Conservation (phyloP, 192 early-diverging fungal species). For the Chytriomyces hyalinus region DNA sequence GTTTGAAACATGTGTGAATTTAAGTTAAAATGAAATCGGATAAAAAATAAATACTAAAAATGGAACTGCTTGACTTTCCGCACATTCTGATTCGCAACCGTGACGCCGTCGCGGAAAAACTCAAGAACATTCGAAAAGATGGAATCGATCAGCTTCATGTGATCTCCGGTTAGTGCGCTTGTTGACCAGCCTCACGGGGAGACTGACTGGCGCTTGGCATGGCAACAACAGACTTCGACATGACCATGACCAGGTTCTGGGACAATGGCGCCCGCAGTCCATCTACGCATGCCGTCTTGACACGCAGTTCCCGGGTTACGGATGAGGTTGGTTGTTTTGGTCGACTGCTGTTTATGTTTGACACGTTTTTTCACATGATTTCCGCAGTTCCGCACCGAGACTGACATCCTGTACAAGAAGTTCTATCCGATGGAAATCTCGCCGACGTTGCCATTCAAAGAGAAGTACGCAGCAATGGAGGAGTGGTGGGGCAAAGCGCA, state of each 20-base stretch:
- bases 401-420: conserved; percentile 58
- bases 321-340: conserved; percentile 43
- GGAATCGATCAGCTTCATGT: conserved; percentile 61
- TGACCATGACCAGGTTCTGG: conserved; percentile 70
- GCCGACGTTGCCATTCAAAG: conserved; percentile 47
- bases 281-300: conserved; percentile 54
- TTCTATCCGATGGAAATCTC: conserved; percentile 78
- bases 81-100: conserved; percentile 43
- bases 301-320: conserved; percentile 37
- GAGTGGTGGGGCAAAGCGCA: conserved; percentile 77
- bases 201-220: neutral
- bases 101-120: conserved; percentile 44
- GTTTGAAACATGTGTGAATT: no score
- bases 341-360: neutral
- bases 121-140: conserved; percentile 55
- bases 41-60: neutral
- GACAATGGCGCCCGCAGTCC: conserved; percentile 46
- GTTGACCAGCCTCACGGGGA: neutral
- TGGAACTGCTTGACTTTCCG: neutral
- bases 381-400: conserved; percentile 52
- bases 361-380: neutral
- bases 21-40: no score
- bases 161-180: conserved; percentile 54
- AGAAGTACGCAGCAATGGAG: conserved; percentile 71
- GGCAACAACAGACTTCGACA: conserved; percentile 68